phyloP scores from a whole-genome alignment of 1,139 yeast genomes.

The Scheffersomyces quercinus region DNA sequence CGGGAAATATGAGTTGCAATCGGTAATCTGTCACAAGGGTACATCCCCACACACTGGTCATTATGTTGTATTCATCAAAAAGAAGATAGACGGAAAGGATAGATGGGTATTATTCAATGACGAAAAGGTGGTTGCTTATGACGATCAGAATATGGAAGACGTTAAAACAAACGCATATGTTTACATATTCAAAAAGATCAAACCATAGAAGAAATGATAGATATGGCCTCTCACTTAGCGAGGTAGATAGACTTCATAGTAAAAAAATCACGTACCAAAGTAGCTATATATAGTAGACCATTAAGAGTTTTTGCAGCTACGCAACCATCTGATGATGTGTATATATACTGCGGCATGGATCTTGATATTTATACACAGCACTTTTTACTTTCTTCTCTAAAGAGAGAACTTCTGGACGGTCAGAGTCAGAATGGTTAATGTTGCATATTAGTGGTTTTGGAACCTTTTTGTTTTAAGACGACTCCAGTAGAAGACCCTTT shows the following conservation, averaged over 20 bases:
- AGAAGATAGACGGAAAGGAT: conserved; percentile 35
- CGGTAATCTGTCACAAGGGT: conserved; percentile 92
- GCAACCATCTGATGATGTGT: too few relatives aligned
- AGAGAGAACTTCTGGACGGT: too few relatives aligned
- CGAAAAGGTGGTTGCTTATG: conserved; percentile 83
- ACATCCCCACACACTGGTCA: conserved; percentile 94
- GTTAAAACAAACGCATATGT: conserved; percentile 65
- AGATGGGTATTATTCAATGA: conserved; percentile 90
- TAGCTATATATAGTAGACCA: too few relatives aligned
- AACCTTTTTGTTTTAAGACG: too few relatives aligned
- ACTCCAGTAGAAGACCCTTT: too few relatives aligned
- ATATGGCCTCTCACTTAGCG: neutral
- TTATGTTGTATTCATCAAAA: conserved; percentile 78
- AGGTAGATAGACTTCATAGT: too few relatives aligned
- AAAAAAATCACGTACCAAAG: too few relatives aligned
- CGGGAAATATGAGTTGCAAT: conserved; percentile 55
- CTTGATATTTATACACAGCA: too few relatives aligned
- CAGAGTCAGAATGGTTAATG: too few relatives aligned
- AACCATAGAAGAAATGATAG: conserved; percentile 3
- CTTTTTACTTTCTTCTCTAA: too few relatives aligned
- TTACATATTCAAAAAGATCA: conserved; percentile 41
- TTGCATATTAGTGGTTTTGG: too few relatives aligned
- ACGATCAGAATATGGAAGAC: conserved; percentile 61
- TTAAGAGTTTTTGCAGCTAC: too few relatives aligned
- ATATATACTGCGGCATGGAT: neutral